Conservation (phyloP, 495 filamentous ascomycete species). For the Aspergillus sparsus region DNA sequence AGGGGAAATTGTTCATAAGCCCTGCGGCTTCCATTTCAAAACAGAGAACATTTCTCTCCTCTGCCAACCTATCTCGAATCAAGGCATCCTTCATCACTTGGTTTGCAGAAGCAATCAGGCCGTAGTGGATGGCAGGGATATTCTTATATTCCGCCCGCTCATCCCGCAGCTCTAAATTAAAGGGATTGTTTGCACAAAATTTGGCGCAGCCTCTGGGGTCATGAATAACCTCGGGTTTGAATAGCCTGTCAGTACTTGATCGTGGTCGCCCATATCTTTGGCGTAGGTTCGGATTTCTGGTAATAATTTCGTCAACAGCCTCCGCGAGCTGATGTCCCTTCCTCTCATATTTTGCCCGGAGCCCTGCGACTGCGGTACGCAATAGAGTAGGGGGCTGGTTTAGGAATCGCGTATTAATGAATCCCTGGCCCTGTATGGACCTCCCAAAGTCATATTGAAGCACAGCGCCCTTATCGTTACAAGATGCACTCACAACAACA, state of each 20-base stretch:
- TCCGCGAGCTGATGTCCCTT: conserved; percentile 24
- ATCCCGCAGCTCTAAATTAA: neutral
- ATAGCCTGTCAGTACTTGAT: neutral
- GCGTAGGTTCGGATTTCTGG: conserved; percentile 16
- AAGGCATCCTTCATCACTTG: conserved; percentile 23
- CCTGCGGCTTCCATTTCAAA: conserved; percentile 22
- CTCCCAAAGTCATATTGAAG: conserved; percentile 20
- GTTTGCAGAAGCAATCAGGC: conserved; percentile 28
- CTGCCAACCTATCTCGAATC: conserved; percentile 31
- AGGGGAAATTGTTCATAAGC: conserved; percentile 7
- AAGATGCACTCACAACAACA: conserved; percentile 7
- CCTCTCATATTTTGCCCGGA: conserved; percentile 5
- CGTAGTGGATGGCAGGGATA: conserved; percentile 25
- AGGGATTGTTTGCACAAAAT: neutral
- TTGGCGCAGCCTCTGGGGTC: conserved; percentile 13
- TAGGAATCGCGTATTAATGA: conserved; percentile 12
- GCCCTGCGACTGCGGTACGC: conserved; percentile 9
- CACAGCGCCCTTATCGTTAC: neutral
- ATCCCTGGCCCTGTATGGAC: conserved; percentile 1
- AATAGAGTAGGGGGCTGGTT: conserved; percentile 13
- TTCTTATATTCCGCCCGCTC: conserved; percentile 12
- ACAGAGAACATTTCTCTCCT: conserved; percentile 34
- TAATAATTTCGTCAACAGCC: conserved; percentile 15
- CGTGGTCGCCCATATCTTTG: conserved; percentile 4
- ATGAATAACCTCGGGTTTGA: conserved; percentile 5